Evolutionary conservation across 148 eudicot species (phyloP).

Genomic region (Limonium bicolor): DNA sequence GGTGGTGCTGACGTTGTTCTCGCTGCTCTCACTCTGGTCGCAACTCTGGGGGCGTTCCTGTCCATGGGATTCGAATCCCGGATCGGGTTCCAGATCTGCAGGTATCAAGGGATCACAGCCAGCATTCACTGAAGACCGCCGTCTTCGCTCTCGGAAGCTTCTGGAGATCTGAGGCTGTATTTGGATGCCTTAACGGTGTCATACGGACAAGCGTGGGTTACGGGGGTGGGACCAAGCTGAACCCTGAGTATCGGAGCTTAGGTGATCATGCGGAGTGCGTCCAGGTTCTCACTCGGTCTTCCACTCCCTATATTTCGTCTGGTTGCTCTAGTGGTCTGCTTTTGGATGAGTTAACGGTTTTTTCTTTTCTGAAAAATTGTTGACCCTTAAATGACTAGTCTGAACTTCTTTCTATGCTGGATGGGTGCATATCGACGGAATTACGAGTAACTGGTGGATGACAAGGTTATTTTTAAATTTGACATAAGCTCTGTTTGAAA

Average conservation of each 20-base stretch:
- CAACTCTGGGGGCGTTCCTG: too few species aligned
- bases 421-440: too few species aligned
- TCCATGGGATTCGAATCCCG: conserved; percentile 33
- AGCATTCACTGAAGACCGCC: conserved; percentile 35
- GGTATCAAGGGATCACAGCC: neutral
- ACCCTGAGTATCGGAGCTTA: conserved; percentile 77
- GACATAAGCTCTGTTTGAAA: too few species aligned
- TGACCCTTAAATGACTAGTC: too few species aligned
- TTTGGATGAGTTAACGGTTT: too few species aligned
- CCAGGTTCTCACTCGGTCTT: conserved; percentile 24
- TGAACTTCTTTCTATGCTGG: too few species aligned
- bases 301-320: neutral
- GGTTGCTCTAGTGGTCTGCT: neutral
- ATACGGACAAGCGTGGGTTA: conserved; percentile 73
- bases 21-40: neutral
- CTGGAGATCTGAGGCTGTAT: conserved; percentile 90
- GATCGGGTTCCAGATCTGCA: conserved; percentile 35
- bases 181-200: conserved; percentile 85
- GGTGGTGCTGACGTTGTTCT: neutral
- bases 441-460: too few species aligned
- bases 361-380: too few species aligned
- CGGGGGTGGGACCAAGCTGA: conserved; percentile 62
- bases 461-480: too few species aligned
- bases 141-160: conserved; percentile 90
- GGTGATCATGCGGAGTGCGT: conserved; percentile 87